Evolutionary conservation across 106 monocot genomes (phyloP).

Genomic region (Xerophyta viscosa): DNA sequence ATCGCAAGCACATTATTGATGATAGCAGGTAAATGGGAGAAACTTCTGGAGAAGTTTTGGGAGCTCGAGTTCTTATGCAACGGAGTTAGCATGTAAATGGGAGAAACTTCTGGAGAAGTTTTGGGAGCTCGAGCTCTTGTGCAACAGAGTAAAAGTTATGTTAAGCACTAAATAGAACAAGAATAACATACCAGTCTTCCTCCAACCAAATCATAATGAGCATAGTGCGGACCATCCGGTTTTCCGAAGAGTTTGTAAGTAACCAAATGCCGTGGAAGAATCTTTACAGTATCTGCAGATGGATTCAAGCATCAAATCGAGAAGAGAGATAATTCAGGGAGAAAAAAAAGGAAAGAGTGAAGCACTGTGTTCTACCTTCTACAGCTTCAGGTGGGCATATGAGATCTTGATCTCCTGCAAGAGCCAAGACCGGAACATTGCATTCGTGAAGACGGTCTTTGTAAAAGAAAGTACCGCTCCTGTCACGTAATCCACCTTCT

Average conservation of each 20-base stretch:
- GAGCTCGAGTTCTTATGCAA: too few relatives aligned
- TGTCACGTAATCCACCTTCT: slow-evolving; percentile 56
- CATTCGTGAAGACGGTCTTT: slow-evolving; percentile 66
- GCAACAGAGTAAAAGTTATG: too few relatives aligned
- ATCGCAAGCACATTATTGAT: too few relatives aligned
- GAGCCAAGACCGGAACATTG: slow-evolving; percentile 61
- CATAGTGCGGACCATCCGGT: slow-evolving; percentile 79
- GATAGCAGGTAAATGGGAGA: too few relatives aligned
- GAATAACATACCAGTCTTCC: slow-evolving; percentile 52
- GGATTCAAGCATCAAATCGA: too few relatives aligned
- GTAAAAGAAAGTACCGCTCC: slow-evolving; percentile 60
- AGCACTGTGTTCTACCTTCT: slow-evolving; percentile 44
- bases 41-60: too few relatives aligned
- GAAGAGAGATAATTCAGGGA: too few relatives aligned
- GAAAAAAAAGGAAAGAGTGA: too few relatives aligned
- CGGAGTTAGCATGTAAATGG: too few relatives aligned
- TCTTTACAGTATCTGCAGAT: slow-evolving; percentile 73
- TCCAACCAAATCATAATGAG: slow-evolving; percentile 92
- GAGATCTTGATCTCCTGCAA: slow-evolving; percentile 85
- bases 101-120: too few relatives aligned
- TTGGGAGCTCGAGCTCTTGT: too few relatives aligned
- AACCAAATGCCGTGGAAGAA: slow-evolving; percentile 48
- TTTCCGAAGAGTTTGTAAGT: slow-evolving; percentile 76
- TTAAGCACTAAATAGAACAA: neutral
- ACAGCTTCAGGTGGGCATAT: slow-evolving; percentile 98